Evolutionary conservation across 106 monocot genomes (phyloP).

Genomic region (Acorus gramineus): DNA sequence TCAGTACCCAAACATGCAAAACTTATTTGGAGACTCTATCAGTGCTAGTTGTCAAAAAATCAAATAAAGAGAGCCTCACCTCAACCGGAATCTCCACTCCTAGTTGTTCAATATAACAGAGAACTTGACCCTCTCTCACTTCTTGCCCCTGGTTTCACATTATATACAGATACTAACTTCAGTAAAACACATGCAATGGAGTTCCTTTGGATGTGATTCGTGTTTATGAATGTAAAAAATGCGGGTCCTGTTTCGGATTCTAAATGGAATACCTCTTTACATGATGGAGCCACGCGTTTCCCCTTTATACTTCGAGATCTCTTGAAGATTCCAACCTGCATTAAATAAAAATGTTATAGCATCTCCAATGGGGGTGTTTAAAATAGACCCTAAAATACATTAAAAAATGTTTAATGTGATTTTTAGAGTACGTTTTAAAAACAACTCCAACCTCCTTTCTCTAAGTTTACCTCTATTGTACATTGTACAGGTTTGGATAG

Average conservation of each 20-base stretch:
- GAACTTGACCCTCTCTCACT: conserved; percentile 65
- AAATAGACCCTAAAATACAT: neutral
- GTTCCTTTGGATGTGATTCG: neutral
- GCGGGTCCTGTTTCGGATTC: neutral
- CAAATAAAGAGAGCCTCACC: conserved; percentile 17
- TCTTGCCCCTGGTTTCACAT: conserved; percentile 40
- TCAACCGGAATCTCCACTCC: conserved; percentile 72
- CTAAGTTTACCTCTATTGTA: too few species aligned
- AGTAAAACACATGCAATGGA: neutral
- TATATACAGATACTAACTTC: neutral
- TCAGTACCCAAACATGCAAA: neutral
- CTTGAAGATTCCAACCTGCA: conserved; percentile 70
- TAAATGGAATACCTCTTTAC: conserved; percentile 49
- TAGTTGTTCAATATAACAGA: conserved; percentile 71
- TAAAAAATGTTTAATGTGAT: too few species aligned
- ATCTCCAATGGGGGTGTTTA: neutral
- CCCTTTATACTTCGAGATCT: conserved; percentile 59
- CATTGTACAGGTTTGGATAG: too few species aligned
- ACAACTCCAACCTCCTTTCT: too few species aligned
- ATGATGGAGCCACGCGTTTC: conserved; percentile 50
- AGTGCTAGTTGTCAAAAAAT: neutral
- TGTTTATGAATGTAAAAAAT: neutral
- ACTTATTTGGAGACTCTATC: too few species aligned
- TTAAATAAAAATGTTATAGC: conserved; percentile 5
- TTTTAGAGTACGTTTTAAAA: too few species aligned